Percentiles rank a stretch among this genome's conserved stretches.
phyloP scores from a whole-genome alignment of 805 yeast species.

The Monosporozyma aerobia region DNA sequence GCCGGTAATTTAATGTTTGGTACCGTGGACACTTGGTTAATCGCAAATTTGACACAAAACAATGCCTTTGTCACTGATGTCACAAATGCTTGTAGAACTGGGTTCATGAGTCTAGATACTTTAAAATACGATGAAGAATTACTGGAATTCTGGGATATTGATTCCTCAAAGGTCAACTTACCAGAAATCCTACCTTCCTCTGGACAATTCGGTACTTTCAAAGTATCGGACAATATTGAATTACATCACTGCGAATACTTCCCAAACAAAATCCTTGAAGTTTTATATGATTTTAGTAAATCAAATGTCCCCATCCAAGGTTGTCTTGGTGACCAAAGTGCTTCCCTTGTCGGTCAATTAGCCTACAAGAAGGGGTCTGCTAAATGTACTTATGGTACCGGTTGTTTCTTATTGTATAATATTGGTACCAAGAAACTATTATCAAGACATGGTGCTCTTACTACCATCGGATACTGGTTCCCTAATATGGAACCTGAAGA shows the following conservation, averaged over 20 bases:
- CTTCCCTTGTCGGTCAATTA: slow-evolving; percentile 87
- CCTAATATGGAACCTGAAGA: slow-evolving; percentile 39
- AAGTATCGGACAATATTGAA: slow-evolving; percentile 3
- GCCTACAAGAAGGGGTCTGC: slow-evolving; percentile 80
- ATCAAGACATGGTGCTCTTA: slow-evolving; percentile 72
- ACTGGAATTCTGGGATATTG: slow-evolving; percentile 72
- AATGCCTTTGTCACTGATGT: slow-evolving; percentile 72
- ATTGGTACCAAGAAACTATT: slow-evolving; percentile 68
- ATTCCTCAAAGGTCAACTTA: slow-evolving; percentile 49
- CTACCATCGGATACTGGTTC: slow-evolving; percentile 88
- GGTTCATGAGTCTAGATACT: slow-evolving; percentile 75
- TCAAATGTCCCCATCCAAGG: slow-evolving; percentile 72
- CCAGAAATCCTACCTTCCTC: slow-evolving; percentile 78
- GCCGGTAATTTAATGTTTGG: slow-evolving; percentile 81
- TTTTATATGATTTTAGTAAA: slow-evolving; percentile 41
- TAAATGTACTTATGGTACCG: slow-evolving; percentile 94
- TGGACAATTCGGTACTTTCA: slow-evolving; percentile 66
- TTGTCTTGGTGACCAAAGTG: slow-evolving; percentile 89
- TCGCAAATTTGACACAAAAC: slow-evolving; percentile 70
- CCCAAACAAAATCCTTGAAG: slow-evolving; percentile 37
- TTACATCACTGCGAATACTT: not conserved
- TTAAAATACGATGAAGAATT: slow-evolving; percentile 67
- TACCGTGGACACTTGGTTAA: slow-evolving; percentile 89
- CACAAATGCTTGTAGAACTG: slow-evolving; percentile 86
- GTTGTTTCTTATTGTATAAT: slow-evolving; percentile 82